A percentile compares a stretch with the other conserved stretches of the same genome.
Evolutionary conservation across 345 rosid genomes (phyloP).

Genomic region (Acer saccharum): DNA sequence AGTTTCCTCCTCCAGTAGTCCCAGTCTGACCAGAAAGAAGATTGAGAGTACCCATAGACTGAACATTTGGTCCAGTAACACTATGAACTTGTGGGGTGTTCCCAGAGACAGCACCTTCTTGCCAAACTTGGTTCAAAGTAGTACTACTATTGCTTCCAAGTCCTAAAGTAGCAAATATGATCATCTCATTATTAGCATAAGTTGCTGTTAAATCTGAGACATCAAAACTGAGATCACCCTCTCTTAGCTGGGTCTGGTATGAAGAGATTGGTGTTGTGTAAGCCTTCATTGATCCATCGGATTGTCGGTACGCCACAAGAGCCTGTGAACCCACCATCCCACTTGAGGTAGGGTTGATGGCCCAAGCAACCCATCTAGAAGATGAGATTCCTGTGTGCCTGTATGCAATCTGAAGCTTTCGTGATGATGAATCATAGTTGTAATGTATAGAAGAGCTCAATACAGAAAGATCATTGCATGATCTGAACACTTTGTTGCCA

Average conservation of each 20-base stretch:
- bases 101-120: conserved; percentile 66
- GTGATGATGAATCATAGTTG: conserved; percentile 56
- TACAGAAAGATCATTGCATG: conserved; percentile 79
- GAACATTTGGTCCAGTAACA: conserved; percentile 56
- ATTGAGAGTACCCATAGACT: conserved; percentile 61
- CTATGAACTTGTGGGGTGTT: conserved; percentile 43
- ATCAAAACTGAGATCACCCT: conserved; percentile 63
- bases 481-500: conserved; percentile 49
- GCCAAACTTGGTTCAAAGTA: conserved; percentile 80
- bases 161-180: conserved; percentile 61
- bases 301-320: conserved; percentile 65
- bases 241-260: conserved; percentile 51
- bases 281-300: conserved; percentile 58
- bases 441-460: conserved; percentile 73
- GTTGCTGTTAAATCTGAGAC: conserved; percentile 64
- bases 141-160: conserved; percentile 37
- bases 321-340: conserved; percentile 89
- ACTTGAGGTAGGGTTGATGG: conserved; percentile 65
- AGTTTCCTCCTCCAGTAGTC: conserved; percentile 41
- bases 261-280: conserved; percentile 64
- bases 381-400: conserved; percentile 58
- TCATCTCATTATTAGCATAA: conserved; percentile 57
- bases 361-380: conserved; percentile 84
- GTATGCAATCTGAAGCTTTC: conserved; percentile 65
- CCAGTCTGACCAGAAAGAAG: conserved; percentile 59